Conservation (phyloP, 2,329 filamentous ascomycete species). For the Dactylonectria macrodidyma region DNA sequence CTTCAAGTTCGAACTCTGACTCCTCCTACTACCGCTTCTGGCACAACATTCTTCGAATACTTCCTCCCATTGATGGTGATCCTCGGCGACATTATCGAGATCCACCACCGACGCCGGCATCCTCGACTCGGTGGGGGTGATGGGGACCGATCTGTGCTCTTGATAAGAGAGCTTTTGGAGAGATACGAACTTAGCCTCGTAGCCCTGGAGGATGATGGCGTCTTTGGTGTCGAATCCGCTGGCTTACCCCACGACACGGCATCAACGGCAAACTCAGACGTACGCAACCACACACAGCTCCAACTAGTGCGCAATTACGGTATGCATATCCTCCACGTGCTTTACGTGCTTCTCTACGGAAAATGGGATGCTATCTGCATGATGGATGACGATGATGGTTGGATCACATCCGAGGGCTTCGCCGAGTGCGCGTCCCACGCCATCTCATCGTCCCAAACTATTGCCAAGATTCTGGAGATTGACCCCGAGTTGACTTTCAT, state of each 20-base stretch:
- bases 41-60: conserved; percentile 63
- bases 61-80: conserved; percentile 65
- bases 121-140: conserved; percentile 54
- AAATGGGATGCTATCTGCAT: conserved; percentile 66
- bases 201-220: conserved; percentile 47
- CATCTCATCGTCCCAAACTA: conserved; percentile 61
- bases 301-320: conserved; percentile 62
- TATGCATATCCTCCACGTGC: conserved; percentile 63
- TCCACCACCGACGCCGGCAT: conserved; percentile 59
- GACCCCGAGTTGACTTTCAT: conserved; percentile 67
- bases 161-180: neutral
- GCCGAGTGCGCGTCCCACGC: conserved; percentile 62
- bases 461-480: conserved; percentile 59
- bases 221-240: no score
- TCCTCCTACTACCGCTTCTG: conserved; percentile 56
- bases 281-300: neutral
- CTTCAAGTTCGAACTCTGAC: no score
- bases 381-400: conserved; percentile 63
- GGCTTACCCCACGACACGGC: no score
- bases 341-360: conserved; percentile 63
- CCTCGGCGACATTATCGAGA: conserved; percentile 63
- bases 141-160: no score
- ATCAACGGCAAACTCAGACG: conserved; percentile 23
- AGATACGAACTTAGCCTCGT: neutral
- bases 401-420: conserved; percentile 63